These are phyloP conservation scores for Mitragyna speciosa DNA, from an alignment of 257 asterid species.

Conservation along the genomic window DNA sequence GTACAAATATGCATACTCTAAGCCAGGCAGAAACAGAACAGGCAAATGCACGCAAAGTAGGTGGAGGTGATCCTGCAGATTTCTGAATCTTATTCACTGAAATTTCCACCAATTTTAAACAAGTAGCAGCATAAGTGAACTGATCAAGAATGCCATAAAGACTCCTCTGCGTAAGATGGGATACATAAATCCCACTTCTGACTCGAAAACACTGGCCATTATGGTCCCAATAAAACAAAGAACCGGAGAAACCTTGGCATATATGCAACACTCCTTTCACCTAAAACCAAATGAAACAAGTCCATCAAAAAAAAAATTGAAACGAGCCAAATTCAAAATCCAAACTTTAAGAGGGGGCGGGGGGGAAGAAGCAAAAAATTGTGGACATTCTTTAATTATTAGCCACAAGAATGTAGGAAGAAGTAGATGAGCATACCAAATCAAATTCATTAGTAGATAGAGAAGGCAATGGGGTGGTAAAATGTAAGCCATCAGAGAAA, in stretches of 20 bases:
- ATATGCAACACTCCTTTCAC: conserved; percentile 85
- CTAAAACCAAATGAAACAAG: conserved; percentile 34
- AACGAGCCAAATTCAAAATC: neutral
- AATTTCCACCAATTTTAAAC: conserved; percentile 66
- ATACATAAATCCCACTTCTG: conserved; percentile 62
- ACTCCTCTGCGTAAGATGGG: conserved; percentile 83
- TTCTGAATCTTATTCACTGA: conserved; percentile 55
- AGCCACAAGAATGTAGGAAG: neutral
- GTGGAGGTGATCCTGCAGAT: conserved; percentile 58
- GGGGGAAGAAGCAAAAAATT: neutral
- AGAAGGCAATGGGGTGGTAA: conserved; percentile 58
- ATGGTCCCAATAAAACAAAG: conserved; percentile 69
- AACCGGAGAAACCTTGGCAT: conserved; percentile 78
- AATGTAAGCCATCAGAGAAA: conserved; percentile 62
- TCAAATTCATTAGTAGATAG: conserved; percentile 69
- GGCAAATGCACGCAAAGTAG: conserved; percentile 83
- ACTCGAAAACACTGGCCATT: conserved; percentile 42
- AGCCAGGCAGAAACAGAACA: conserved; percentile 74
- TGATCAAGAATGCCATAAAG: conserved; percentile 66
- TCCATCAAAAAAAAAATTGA: too few species aligned
- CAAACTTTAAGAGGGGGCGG: neutral
- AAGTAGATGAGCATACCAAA: conserved; percentile 45
- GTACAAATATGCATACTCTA: conserved; percentile 38
- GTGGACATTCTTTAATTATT: neutral
- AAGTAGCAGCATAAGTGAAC: conserved; percentile 73